Percentiles rank a stretch among this genome's conserved stretches.
Evolutionary conservation across 805 yeast genomes (phyloP).

Genomic region (Debaryomyces hansenii): DNA sequence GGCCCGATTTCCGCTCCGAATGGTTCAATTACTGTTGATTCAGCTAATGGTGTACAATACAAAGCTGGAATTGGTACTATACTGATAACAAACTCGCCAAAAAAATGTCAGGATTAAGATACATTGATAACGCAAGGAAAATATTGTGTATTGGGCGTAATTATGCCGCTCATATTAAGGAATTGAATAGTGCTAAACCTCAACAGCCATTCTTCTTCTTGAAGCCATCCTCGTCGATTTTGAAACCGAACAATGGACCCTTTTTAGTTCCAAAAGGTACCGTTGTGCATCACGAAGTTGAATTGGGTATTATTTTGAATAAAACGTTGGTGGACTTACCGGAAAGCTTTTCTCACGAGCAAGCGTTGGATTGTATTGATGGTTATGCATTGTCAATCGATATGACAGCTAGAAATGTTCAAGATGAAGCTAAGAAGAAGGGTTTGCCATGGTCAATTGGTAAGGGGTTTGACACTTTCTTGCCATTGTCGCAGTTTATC

Average conservation of each 20-base stretch:
- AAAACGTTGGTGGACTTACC: conserved; percentile 62
- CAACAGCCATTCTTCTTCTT: conserved; percentile 87
- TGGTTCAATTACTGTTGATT: too few relatives aligned
- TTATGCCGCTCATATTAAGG: conserved; percentile 94
- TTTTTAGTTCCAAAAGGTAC: conserved; percentile 81
- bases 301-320: conserved; percentile 76
- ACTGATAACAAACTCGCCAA: background rate
- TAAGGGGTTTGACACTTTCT: conserved; percentile 94
- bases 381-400: conserved; percentile 92
- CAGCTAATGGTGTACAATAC: too few relatives aligned
- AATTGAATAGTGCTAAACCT: conserved; percentile 80
- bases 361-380: conserved; percentile 74
- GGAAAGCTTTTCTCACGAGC: conserved; percentile 56
- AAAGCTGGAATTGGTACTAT: too few relatives aligned
- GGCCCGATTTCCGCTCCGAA: too few relatives aligned
- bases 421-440: conserved; percentile 88
- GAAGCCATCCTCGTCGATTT: conserved; percentile 81
- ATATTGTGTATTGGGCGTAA: conserved; percentile 95
- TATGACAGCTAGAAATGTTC: conserved; percentile 94
- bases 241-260: conserved; percentile 64
- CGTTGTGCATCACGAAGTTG: conserved; percentile 88
- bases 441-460: conserved; percentile 97
- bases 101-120: conserved; percentile 28
- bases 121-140: conserved; percentile 67
- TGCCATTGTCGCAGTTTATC: conserved; percentile 79